Conservation (phyloP, 257 asterid species). For the Cynanchum wilfordii region DNA sequence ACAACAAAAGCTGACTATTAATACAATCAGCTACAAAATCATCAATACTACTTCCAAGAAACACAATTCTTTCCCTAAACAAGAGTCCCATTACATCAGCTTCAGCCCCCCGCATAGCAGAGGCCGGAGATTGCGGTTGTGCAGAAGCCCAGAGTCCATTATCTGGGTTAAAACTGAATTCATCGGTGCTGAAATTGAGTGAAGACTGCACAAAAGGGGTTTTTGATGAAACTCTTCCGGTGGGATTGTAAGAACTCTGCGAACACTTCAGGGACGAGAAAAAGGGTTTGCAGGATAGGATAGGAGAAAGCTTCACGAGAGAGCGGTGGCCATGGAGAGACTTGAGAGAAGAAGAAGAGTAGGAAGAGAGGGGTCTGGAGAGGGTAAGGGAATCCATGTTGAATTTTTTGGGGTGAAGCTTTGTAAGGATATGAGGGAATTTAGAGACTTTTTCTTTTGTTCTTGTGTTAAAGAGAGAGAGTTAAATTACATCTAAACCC, state of each 20-base stretch:
- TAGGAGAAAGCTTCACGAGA: constrained; percentile 18
- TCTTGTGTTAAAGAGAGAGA: too few species aligned
- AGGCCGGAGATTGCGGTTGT: constrained; percentile 48
- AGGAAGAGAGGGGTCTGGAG: constrained; percentile 40
- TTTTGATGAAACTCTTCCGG: constrained; percentile 14
- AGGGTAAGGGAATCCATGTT: constrained; percentile 59
- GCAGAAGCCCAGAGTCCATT: constrained; percentile 38
- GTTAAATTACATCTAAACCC: background rate
- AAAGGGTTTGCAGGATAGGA: constrained; percentile 21
- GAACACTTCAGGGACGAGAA: constrained; percentile 35
- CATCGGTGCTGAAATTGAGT: background rate
- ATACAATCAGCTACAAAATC: constrained; percentile 88
- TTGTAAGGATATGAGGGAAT: constrained; percentile 9
- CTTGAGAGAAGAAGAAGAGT: constrained; percentile 23
- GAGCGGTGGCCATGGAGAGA: constrained; percentile 28
- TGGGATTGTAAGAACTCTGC: constrained; percentile 27
- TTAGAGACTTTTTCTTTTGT: background rate
- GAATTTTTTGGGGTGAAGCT: constrained; percentile 1
- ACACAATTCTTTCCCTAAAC: constrained; percentile 87
- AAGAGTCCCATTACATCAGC: constrained; percentile 74
- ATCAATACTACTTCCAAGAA: constrained; percentile 67
- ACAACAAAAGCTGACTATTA: constrained; percentile 73
- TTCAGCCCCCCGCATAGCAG: constrained; percentile 71
- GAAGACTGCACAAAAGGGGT: constrained; percentile 14
- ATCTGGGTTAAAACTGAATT: constrained; percentile 13